A percentile compares a stretch with the other conserved stretches of the same genome.
These are phyloP conservation scores for Leccinum pachyderme DNA, from an alignment of 1,284 basidiomycete species.

Conservation along the genomic window DNA sequence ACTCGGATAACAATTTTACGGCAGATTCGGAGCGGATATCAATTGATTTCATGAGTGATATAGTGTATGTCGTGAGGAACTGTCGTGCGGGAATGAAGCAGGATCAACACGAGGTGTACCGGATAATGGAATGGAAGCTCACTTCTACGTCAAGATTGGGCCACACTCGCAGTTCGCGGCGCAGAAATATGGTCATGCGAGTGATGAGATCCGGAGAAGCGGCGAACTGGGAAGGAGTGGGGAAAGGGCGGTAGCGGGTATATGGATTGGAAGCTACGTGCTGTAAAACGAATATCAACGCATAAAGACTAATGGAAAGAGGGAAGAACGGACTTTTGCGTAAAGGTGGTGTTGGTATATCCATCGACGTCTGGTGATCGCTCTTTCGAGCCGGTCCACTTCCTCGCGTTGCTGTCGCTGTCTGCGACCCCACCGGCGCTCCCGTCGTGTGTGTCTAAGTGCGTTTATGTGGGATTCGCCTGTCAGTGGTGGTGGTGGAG, in stretches of 20 bases:
- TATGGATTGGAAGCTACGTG: conserved; percentile 83
- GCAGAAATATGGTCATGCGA: conserved; percentile 75
- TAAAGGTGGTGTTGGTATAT: conserved; percentile 75
- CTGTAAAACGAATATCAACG: conserved; percentile 37
- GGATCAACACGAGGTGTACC: conserved; percentile 10
- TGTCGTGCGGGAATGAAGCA: conserved; percentile 25
- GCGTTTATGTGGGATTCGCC: conserved; percentile 30
- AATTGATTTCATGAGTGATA: conserved; percentile 83
- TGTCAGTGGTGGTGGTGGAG: conserved; percentile 40
- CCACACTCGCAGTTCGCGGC: conserved; percentile 85
- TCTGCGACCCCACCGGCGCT: conserved; percentile 56
- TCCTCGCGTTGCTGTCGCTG: conserved; percentile 53
- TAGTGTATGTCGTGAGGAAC: conserved; percentile 77
- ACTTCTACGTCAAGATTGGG: conserved; percentile 80
- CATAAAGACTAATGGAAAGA: not conserved
- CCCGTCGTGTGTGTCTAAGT: conserved; percentile 39
- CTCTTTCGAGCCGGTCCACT: conserved; percentile 63
- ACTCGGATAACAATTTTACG: conserved; percentile 77
- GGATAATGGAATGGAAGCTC: conserved; percentile 21
- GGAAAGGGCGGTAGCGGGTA: conserved; percentile 80
- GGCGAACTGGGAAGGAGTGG: conserved; percentile 76
- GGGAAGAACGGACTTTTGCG: conserved; percentile 58
- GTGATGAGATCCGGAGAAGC: conserved; percentile 70
- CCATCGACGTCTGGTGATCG: conserved; percentile 55
- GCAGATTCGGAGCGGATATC: conserved; percentile 87